Percentiles rank a stretch among this genome's conserved stretches.
phyloP scores from a whole-genome alignment of 257 asterid genomes.

The Solanum gandarillasii region DNA sequence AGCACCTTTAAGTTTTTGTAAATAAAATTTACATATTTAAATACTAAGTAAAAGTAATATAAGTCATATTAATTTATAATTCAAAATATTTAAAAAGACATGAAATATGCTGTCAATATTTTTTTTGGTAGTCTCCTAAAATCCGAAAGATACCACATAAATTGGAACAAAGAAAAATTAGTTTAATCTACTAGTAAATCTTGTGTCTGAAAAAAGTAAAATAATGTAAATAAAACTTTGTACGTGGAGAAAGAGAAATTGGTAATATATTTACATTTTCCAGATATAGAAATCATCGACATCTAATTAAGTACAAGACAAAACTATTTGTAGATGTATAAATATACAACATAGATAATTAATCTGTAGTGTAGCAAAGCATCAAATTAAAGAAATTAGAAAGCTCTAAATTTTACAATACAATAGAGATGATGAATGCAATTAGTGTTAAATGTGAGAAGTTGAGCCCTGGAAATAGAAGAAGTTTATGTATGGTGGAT shows the following conservation, averaged over 20 bases:
- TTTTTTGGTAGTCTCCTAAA: fast-evolving
- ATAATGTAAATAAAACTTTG: background rate
- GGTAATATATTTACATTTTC: background rate
- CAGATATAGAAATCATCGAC: background rate
- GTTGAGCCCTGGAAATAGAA: conserved; percentile 7
- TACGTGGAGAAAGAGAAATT: background rate
- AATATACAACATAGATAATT: background rate
- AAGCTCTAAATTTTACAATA: background rate
- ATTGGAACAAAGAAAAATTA: too few relatives aligned
- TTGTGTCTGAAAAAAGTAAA: background rate
- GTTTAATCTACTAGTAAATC: background rate
- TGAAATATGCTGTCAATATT: background rate
- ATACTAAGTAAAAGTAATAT: too few relatives aligned
- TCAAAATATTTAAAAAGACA: too few relatives aligned
- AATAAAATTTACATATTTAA: too few relatives aligned
- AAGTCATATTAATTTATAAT: background rate
- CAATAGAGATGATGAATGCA: conserved; percentile 22
- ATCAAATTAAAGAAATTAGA: background rate
- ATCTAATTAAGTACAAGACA: background rate
- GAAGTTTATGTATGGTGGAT: conserved; percentile 13
- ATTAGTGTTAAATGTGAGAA: conserved; percentile 7
- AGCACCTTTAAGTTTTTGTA: background rate
- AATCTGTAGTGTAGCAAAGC: background rate
- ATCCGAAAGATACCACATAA: too few relatives aligned
- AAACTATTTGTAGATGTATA: background rate